Evolutionary conservation across 345 rosid species (phyloP), one percentile per base, ranked within the genome.

Genomic region (Leavenworthia alabamica): DNA sequence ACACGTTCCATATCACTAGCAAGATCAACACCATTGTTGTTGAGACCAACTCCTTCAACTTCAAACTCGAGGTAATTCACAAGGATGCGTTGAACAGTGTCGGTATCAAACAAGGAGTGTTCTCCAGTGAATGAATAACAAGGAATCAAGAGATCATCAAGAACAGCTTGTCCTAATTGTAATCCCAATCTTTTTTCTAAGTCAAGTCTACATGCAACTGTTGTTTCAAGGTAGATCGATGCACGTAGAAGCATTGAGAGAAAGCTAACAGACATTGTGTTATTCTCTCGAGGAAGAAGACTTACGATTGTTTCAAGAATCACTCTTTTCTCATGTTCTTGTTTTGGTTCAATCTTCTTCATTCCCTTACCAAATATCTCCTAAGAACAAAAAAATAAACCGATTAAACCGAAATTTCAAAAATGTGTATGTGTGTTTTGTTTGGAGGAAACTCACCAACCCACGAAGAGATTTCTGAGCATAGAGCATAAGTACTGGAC

Each of bases 401-500:
- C 22, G 22, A 20, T 20, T 20, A 20, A 2, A 20, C 22, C 22
- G 22, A 20, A 20, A 20, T 20, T 20, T 20, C 22, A 1, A 8
- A 2, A 47, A 37, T 16, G 19, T n/a, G 47, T 67, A 24, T 39
- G 12, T 55, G n/a, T 29, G 29, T 64, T 64, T 14, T 36, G 45
- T 4, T 26, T 24, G 5, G 5, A 44, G 48, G 70, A 52, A 68
- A 65, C 98, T 85, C 76, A 92, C 98, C 97, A 92, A 78, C 41
- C 97, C 97, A 74, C 99, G 82, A 15, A 92, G 89, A 39, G 96
- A 82, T 70, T 85, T 92, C 69, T 89, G 95, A 7, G 96, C 96
- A 56, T 86, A 92, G 33, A 92, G 94, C 97, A 92, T 92, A 22
- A 92, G 86, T 31, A 92, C 79, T 16, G 96, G 99, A 41, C 90